Conservation (phyloP, 1,284 basidiomycete species). For the Grifola frondosa region DNA sequence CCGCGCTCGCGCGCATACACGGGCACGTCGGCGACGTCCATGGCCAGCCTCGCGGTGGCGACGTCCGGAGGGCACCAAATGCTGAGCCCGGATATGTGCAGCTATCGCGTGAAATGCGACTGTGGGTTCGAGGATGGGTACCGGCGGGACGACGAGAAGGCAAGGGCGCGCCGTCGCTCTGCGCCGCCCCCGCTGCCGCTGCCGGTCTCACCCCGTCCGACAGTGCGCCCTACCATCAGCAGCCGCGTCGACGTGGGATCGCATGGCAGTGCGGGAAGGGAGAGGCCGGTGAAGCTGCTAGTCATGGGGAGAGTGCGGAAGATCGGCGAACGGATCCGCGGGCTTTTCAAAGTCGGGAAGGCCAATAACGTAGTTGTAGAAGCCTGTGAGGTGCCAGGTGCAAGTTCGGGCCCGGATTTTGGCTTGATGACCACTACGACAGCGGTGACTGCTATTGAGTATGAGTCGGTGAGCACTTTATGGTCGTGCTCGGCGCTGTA, state of each 20-base stretch:
- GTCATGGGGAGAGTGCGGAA: constrained; percentile 14
- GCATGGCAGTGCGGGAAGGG: background rate
- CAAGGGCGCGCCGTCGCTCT: constrained; percentile 10
- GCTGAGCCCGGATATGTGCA: background rate
- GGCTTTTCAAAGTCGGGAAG: constrained; percentile 23
- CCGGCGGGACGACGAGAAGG: constrained; percentile 3
- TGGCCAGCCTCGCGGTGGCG: constrained; percentile 2
- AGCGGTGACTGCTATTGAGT: constrained; percentile 27
- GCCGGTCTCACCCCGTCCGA: constrained; percentile 3
- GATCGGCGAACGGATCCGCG: constrained; percentile 30
- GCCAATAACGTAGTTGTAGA: constrained; percentile 3
- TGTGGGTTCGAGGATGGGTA: constrained; percentile 3
- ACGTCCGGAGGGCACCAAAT: background rate
- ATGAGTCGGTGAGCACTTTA: constrained; percentile 31
- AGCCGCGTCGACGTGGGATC: constrained; percentile 22
- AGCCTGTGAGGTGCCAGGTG: background rate
- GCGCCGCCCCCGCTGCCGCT: constrained; percentile 13
- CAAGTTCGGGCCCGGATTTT: constrained; percentile 9
- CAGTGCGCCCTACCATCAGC: constrained; percentile 11
- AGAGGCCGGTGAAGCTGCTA: constrained; percentile 7
- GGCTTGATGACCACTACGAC: constrained; percentile 26
- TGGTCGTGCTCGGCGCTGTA: too few relatives aligned
- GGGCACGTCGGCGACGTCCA: constrained; percentile 3
- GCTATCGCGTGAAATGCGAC: background rate
- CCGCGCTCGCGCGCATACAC: constrained; percentile 4